phyloP scores from a whole-genome alignment of 306 rosid species.

The Lathyrus aphaca region DNA sequence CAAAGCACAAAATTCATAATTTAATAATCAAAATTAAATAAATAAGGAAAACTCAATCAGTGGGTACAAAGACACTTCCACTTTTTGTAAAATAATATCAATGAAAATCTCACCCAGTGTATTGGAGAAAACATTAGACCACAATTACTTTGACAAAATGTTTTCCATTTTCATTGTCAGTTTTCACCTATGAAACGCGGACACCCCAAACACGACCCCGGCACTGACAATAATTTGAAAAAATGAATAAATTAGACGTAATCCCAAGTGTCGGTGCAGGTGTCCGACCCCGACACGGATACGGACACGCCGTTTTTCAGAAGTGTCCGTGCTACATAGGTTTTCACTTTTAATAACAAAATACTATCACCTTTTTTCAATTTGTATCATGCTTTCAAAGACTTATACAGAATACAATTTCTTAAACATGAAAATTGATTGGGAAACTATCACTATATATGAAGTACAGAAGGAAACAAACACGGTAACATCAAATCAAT shows the following conservation, averaged over 20 bases:
- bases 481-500: constrained; percentile 5
- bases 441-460: background rate
- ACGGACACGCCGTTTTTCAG: too few species aligned
- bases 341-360: background rate
- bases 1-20: background rate
- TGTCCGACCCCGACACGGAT: too few species aligned
- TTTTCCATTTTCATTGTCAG: background rate
- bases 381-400: background rate
- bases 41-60: constrained; percentile 5
- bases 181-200: too few species aligned
- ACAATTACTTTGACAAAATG: background rate
- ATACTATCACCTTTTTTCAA: background rate
- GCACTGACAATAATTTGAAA: too few species aligned
- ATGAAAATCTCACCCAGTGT: background rate
- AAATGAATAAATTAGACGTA: too few species aligned
- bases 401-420: background rate
- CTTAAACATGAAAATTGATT: background rate
- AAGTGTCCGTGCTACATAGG: too few species aligned
- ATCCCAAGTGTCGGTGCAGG: too few species aligned
- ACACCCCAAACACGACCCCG: too few species aligned
- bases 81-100: background rate
- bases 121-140: background rate
- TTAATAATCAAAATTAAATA: background rate
- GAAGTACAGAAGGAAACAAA: background rate
- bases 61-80: background rate